phyloP scores from a whole-genome alignment of 768 basidiomycete genomes.

The Boletales sp. region DNA sequence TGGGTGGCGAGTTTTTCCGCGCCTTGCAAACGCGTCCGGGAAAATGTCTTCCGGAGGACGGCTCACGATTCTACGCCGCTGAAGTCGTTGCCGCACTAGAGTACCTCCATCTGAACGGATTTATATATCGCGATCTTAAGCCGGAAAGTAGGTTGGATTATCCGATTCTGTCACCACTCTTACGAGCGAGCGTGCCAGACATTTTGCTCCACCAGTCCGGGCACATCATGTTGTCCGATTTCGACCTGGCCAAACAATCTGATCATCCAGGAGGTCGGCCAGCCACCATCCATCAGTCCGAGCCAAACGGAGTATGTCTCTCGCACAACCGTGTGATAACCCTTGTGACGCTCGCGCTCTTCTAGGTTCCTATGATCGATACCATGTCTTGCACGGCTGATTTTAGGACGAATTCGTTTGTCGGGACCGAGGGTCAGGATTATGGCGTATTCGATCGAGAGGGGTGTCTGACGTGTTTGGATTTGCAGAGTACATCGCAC shows the following conservation, averaged over 20 bases:
- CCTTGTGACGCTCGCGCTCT: conserved; percentile 6
- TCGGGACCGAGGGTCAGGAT: conserved; percentile 90
- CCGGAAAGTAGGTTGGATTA: conserved; percentile 82
- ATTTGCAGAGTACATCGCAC: conserved; percentile 90
- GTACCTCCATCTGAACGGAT: conserved; percentile 98
- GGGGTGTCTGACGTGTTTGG: conserved; percentile 15
- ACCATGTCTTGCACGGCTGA: conserved; percentile 97
- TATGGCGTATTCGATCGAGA: conserved; percentile 6
- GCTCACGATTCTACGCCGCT: conserved; percentile 95
- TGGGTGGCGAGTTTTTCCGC: conserved; percentile 98
- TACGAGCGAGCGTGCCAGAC: conserved; percentile 47
- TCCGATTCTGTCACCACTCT: conserved; percentile 9
- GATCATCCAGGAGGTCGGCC: conserved; percentile 82
- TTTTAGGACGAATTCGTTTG: conserved; percentile 98
- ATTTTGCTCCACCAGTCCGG: conserved; percentile 97
- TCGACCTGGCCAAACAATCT: conserved; percentile 97
- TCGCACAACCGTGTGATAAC: conserved; percentile 1
- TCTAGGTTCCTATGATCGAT: conserved; percentile 87
- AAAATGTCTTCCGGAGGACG: conserved; percentile 96
- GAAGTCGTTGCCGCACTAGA: conserved; percentile 97
- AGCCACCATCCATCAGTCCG: conserved; percentile 80
- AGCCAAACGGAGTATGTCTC: conserved; percentile 77
- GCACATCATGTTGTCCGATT: conserved; percentile 99
- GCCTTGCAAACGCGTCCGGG: conserved; percentile 93
- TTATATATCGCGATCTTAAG: conserved; percentile 98